Base-by-base conservation (phyloP, 1,284 basidiomycete species). In the Cystobasidiaceae sp. region DNA sequence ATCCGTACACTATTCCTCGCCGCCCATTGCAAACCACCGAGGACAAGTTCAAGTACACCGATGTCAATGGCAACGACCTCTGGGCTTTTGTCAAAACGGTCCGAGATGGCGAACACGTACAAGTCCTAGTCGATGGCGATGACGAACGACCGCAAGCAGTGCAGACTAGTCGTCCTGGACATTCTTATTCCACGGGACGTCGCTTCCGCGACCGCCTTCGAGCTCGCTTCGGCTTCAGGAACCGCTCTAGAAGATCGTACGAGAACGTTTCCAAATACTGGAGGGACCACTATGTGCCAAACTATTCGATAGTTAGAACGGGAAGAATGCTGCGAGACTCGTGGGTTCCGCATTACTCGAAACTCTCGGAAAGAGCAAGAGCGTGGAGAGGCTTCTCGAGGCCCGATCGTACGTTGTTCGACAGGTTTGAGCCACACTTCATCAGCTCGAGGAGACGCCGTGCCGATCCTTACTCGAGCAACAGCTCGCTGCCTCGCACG, bases 251-350 rank as follows among this genome's bases (percentile, higher is more conserved):
- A n/a, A n/a, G n/a, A n/a, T 19, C 9, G 2, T 41, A 55, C 23
- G n/a, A 3, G 8, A 23, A 55, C 28, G 8, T 37, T 9, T 39
- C 33, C 39, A 55, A 55, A 25, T 55, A 41, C 34, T 55, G 51
- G 51, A 19, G 51, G 23, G 55, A 58, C 21, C 41, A 58, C n/a
- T 27, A 58, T 34, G 55, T 58, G 2, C 55, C 55, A 2, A 1
- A 59, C 45, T n/a, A 67, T 58, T 52, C 65, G 51, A 63, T n/a
- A n/a, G n/a, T n/a, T 55, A 13, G 51, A 55, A 55, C 28, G 34
- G 17, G 13, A n/a, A 11, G 43, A 55, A 55, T 51, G 8, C 33
- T 45, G 27, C 55, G 55, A 28, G 41, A 58, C 43, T 17, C 41
- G 9, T 58, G 45, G 15, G 39, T 58, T 3, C 55, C 55, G 39